Evolutionary conservation across 495 filamentous ascomycete genomes (phyloP), one percentile per base, ranked within the genome.

Genomic region (Chaetomium cochliodes): DNA sequence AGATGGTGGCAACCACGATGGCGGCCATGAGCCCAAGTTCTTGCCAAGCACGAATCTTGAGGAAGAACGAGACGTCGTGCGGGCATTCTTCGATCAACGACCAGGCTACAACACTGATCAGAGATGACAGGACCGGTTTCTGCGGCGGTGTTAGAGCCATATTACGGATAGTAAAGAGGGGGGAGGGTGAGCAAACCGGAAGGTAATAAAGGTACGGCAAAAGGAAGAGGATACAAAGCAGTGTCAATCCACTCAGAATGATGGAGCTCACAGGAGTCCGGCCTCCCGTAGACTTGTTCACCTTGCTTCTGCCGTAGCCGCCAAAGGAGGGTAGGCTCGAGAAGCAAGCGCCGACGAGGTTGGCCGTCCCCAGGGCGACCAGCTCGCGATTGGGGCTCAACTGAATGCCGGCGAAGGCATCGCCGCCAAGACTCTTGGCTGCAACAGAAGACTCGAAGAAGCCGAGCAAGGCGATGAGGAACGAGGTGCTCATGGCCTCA

Each of bases 361-460:
- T 99, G 6, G 96, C 92, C 11, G 90, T 84, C 0, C 94, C 94
- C 0, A 99, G 82, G 0, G 96, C 93, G 13, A 98, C 90, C 67
- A 99, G 87, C 73, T 99, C 94, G 23, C 94, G 86, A 70, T 99
- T 99, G 1, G 94, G 86, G 71, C 92, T 96, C 53, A 98, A 81
- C 39, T 87, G 79, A 71, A 96, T 89, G 28, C 86, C 89, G 62
- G 90, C 84, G 39, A 87, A 87, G 22, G 81, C 79, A 53, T 88
- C 86, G 18, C 80, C 82, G 9, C 88, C 90, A 2, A 99, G 77
- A 62, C 88, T 90, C 76, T 98, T 98, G 37, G 94, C 96, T 0
- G 94, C 94, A n/a, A 99, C 92, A 0, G 92, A 96, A 28, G 91
- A 96, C 79, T 99, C 94, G 69, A 99, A 99, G 81, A 99, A 99